Evolutionary conservation across 2,329 filamentous ascomycete genomes (phyloP).

Genomic region (Paraconiothyrium brasiliense): DNA sequence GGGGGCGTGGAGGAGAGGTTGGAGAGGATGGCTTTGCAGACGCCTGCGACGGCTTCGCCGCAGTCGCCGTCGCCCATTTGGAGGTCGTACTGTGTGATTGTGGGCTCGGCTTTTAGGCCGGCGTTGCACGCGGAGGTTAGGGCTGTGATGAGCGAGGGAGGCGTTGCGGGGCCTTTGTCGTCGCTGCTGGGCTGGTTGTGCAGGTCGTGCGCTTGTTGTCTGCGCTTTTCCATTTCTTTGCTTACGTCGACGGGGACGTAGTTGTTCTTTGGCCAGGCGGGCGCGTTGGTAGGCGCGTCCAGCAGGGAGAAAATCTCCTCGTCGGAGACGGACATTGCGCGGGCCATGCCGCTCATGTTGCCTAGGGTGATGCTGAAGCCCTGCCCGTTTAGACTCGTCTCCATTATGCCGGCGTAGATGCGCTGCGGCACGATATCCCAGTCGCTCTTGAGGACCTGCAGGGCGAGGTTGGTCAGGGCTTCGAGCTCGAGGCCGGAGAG

Average conservation of each 20-base stretch:
- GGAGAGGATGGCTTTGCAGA: conserved; percentile 66
- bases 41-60: conserved; percentile 72
- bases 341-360: conserved; percentile 59
- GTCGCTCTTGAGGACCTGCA: conserved; percentile 54
- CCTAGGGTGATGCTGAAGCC: conserved; percentile 66
- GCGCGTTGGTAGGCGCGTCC: conserved; percentile 61
- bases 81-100: conserved; percentile 75
- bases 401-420: conserved; percentile 60
- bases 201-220: conserved; percentile 43
- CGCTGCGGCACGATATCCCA: conserved; percentile 60
- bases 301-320: conserved; percentile 59
- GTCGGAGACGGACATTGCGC: conserved; percentile 49
- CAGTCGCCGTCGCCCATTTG: conserved; percentile 92
- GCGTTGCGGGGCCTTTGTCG: conserved; percentile 49
- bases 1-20: conserved; percentile 62
- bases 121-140: conserved; percentile 55
- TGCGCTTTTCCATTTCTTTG: conserved; percentile 37
- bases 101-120: conserved; percentile 67
- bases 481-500: conserved; percentile 60
- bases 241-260: conserved; percentile 44
- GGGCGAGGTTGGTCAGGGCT: conserved; percentile 55
- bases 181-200: conserved; percentile 26
- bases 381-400: conserved; percentile 64
- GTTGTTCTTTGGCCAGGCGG: conserved; percentile 61
- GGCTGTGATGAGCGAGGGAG: conserved; percentile 51